Percentiles rank a stretch among this genome's conserved stretches.
Evolutionary conservation across 768 basidiomycete genomes (phyloP).

Genomic region (Boletus subcaerulescens): DNA sequence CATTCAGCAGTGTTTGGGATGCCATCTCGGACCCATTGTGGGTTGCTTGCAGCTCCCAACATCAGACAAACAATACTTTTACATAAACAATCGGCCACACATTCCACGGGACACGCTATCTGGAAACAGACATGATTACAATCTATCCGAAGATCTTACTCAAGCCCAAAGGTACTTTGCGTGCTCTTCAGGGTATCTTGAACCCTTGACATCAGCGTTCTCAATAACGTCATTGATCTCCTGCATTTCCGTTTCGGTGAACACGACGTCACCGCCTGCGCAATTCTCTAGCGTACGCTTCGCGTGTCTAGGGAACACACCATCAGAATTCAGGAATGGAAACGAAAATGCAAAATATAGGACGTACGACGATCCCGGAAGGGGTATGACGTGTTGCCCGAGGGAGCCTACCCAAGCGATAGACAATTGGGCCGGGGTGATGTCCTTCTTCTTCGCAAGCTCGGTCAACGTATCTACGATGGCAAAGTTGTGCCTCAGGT

Average conservation of each 20-base stretch:
- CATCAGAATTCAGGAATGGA: not conserved
- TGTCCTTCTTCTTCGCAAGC: conserved; percentile 41
- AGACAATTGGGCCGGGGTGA: conserved; percentile 43
- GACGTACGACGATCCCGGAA: conserved; percentile 47
- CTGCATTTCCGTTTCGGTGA: conserved; percentile 39
- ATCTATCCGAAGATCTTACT: no score
- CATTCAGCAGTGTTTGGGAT: no score
- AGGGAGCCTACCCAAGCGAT: conserved; percentile 43
- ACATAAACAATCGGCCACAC: no score
- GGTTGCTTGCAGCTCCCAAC: no score
- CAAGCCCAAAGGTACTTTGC: conserved; percentile 33
- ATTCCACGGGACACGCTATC: no score
- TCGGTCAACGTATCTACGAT: conserved; percentile 41
- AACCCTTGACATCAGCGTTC: conserved; percentile 37
- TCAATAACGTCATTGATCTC: conserved; percentile 40
- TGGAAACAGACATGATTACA: no score
- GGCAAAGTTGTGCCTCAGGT: conserved; percentile 41
- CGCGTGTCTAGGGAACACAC: conserved; percentile 21
- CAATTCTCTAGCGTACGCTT: conserved; percentile 46
- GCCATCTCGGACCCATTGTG: no score
- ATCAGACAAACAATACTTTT: no score
- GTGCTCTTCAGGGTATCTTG: conserved; percentile 33
- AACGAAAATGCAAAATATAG: not conserved
- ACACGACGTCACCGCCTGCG: conserved; percentile 39
- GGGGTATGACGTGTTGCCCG: conserved; percentile 45